Evolutionary conservation across 805 yeast species (phyloP).

Genomic region (Yarrowia porcina): DNA sequence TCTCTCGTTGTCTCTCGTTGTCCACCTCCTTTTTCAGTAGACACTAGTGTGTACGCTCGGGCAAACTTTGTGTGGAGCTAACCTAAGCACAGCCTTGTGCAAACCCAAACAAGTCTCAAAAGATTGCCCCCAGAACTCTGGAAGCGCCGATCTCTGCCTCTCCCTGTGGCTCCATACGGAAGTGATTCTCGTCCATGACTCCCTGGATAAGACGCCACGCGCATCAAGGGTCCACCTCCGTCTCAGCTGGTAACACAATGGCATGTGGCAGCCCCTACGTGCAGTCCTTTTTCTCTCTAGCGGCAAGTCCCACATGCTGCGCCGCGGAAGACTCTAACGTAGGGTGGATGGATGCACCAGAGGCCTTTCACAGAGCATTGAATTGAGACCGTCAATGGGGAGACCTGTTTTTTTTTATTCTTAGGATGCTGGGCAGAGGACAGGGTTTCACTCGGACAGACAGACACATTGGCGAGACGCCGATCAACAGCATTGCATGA

Average conservation of each 20-base stretch:
- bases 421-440: too few species aligned
- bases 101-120: not conserved
- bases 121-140: not conserved
- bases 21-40: conserved; percentile 1
- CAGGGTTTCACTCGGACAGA: not conserved
- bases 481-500: conserved; percentile 16
- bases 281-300: too few species aligned
- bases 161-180: not conserved
- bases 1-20: not conserved
- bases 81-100: conserved; percentile 9
- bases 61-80: not conserved
- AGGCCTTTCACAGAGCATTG: not conserved
- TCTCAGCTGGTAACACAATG: not conserved
- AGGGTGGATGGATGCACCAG: not conserved
- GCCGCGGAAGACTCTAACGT: not conserved
- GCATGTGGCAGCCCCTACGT: not conserved
- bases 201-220: conserved; percentile 22
- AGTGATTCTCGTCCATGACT: not conserved
- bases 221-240: conserved; percentile 11
- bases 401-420: too few species aligned
- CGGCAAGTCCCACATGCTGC: not conserved
- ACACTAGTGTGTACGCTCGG: not conserved
- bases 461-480: conserved; percentile 8
- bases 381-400: too few species aligned
- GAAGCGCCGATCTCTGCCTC: conserved; percentile 4